Evolutionary conservation across 1,139 yeast genomes (phyloP).

Genomic region (Nadsonia commutata): DNA sequence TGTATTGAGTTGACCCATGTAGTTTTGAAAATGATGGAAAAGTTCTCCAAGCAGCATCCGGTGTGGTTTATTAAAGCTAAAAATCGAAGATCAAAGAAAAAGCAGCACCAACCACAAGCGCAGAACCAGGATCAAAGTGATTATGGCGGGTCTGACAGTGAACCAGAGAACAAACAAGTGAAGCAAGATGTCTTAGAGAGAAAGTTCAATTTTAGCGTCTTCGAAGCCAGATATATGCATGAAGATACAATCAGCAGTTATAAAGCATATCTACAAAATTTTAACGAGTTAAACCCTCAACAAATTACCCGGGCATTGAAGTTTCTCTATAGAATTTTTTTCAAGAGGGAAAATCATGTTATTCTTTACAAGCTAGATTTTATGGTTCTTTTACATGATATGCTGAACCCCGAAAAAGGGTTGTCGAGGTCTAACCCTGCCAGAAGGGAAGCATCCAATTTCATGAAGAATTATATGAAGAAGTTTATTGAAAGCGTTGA

Average conservation of each 20-base stretch:
- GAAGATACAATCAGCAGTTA: slow-evolving; percentile 35
- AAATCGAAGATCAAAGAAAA: slow-evolving; percentile 24
- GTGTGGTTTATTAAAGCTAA: slow-evolving; percentile 40
- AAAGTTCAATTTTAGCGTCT: slow-evolving; percentile 33
- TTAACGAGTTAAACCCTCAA: slow-evolving; percentile 43
- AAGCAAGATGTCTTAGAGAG: slow-evolving; percentile 32
- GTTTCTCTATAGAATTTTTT: slow-evolving; percentile 60
- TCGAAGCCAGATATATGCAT: slow-evolving; percentile 27
- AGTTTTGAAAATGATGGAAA: slow-evolving; percentile 52
- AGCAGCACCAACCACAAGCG: slow-evolving; percentile 13
- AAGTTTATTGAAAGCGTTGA: slow-evolving; percentile 38
- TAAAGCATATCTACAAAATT: slow-evolving; percentile 37
- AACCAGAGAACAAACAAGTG: slow-evolving; percentile 20
- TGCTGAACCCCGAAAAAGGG: slow-evolving; percentile 24
- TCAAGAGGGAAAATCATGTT: slow-evolving; percentile 44
- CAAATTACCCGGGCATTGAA: slow-evolving; percentile 53
- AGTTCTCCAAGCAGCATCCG: slow-evolving; percentile 47
- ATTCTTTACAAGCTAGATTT: slow-evolving; percentile 23
- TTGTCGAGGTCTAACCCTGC: slow-evolving; percentile 27
- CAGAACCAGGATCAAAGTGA: slow-evolving; percentile 27
- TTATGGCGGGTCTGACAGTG: slow-evolving; percentile 28
- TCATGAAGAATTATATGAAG: slow-evolving; percentile 53
- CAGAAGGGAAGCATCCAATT: slow-evolving; percentile 48
- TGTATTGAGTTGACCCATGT: slow-evolving; percentile 55
- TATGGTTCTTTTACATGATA: slow-evolving; percentile 37